Evolutionary conservation across 2,329 filamentous ascomycete genomes (phyloP).

Genomic region (Pseudogymnoascus sp.): DNA sequence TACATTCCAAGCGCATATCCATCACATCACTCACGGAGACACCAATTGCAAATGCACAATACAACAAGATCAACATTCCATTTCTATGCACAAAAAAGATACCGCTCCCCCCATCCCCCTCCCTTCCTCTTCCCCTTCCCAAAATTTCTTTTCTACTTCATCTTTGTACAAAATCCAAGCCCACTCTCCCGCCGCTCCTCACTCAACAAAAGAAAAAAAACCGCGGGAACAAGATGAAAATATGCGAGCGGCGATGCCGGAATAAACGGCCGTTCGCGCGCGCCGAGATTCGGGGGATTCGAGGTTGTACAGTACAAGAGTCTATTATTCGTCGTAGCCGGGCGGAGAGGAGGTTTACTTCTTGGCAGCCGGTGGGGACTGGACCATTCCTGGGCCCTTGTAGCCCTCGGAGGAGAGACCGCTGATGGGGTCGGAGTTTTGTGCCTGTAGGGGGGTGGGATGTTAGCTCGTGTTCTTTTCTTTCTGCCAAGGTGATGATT

Average conservation of each 20-base stretch:
- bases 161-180: conserved; percentile 7
- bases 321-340: conserved; percentile 8
- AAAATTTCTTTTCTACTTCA: not conserved
- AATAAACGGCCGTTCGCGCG: not conserved
- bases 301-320: conserved; percentile 4
- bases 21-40: not conserved
- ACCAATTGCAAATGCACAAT: not conserved
- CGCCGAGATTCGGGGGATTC: conserved; percentile 1
- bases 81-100: conserved; percentile 9
- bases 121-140: conserved; percentile 23
- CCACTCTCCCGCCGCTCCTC: not conserved
- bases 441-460: conserved; percentile 46
- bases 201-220: not conserved
- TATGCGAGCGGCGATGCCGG: not conserved
- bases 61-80: conserved; percentile 1
- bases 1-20: not conserved
- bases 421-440: conserved; percentile 80
- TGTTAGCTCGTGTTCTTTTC: not conserved
- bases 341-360: conserved; percentile 8
- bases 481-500: not conserved
- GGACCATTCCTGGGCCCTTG: conserved; percentile 68
- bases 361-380: conserved; percentile 46
- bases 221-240: not conserved
- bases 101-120: conserved; percentile 40
- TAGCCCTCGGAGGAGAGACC: conserved; percentile 76